Percentiles rank a stretch among this genome's conserved stretches.
phyloP scores from a whole-genome alignment of 2,329 filamentous ascomycete species.

The Parastagonospora avenae region DNA sequence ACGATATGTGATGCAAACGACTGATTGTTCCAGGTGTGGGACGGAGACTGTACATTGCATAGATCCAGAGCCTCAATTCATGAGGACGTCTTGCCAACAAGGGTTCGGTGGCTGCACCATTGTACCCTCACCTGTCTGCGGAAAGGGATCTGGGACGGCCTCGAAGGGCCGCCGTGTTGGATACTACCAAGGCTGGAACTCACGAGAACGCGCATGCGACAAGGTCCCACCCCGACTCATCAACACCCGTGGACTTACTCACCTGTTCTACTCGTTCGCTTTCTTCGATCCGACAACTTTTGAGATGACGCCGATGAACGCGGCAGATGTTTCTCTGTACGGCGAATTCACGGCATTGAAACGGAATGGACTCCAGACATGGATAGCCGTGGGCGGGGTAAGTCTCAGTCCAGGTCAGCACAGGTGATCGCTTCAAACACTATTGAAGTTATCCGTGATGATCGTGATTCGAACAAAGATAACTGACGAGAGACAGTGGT shows the following conservation, averaged over 20 bases:
- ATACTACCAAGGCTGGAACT: slow-evolving; percentile 12
- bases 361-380: slow-evolving; percentile 41
- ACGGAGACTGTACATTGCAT: slow-evolving; percentile 24
- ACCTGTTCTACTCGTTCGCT: slow-evolving; percentile 41
- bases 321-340: slow-evolving; percentile 26
- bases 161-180: slow-evolving; percentile 2
- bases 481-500: slow-evolving; percentile 28
- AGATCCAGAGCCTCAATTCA: slow-evolving; percentile 13
- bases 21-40: slow-evolving; percentile 8
- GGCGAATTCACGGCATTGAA: slow-evolving; percentile 41
- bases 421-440: no score
- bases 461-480: no score
- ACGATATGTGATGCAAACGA: no score
- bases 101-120: slow-evolving; percentile 8
- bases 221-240: slow-evolving; percentile 30
- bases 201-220: slow-evolving; percentile 6
- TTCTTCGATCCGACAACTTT: slow-evolving; percentile 29
- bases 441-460: no score
- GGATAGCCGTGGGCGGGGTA: slow-evolving; percentile 49
- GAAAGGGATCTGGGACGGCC: slow-evolving; percentile 1
- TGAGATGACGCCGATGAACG: slow-evolving; percentile 23
- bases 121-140: slow-evolving; percentile 2
- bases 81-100: slow-evolving; percentile 4
- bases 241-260: slow-evolving; percentile 37
- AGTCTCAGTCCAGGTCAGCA: not conserved